These are phyloP conservation scores for Starmerella vaccinii DNA, from an alignment of 805 yeast genomes.

Conservation along the genomic window DNA sequence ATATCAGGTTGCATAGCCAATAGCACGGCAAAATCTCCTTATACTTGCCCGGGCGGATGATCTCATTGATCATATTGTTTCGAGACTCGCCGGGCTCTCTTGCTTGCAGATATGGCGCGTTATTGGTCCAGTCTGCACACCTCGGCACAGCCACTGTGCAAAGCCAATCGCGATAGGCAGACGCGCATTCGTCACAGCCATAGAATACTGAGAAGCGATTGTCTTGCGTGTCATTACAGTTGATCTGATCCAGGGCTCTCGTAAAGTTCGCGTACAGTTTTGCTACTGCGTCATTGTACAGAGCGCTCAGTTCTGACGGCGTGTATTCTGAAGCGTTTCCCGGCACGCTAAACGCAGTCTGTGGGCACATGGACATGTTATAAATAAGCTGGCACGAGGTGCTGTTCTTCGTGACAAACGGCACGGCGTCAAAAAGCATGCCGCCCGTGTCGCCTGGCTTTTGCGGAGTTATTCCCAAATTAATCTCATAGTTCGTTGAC, in stretches of 20 bases:
- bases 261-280: constrained; percentile 54
- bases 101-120: constrained; percentile 32
- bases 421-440: constrained; percentile 45
- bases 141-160: constrained; percentile 84
- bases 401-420: constrained; percentile 45
- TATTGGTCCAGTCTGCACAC: constrained; percentile 44
- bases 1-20: constrained; percentile 66
- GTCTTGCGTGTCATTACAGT: constrained; percentile 57
- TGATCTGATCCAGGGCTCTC: constrained; percentile 60
- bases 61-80: constrained; percentile 45
- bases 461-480: constrained; percentile 35
- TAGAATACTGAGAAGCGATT: constrained; percentile 63
- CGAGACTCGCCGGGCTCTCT: constrained; percentile 48
- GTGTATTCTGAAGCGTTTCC: constrained; percentile 34
- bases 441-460: constrained; percentile 41
- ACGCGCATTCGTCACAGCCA: constrained; percentile 61
- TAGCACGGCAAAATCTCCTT: constrained; percentile 81
- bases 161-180: constrained; percentile 73
- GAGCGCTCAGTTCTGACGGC: constrained; percentile 32
- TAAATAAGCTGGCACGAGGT: constrained; percentile 62
- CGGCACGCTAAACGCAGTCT: constrained; percentile 85
- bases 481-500: constrained; percentile 55
- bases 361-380: constrained; percentile 63
- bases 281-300: constrained; percentile 58
- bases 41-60: constrained; percentile 51